Percentiles rank a stretch among this genome's conserved stretches.
Evolutionary conservation across 2,329 filamentous ascomycete species (phyloP).

Genomic region (Trichophyton schoenleinii): DNA sequence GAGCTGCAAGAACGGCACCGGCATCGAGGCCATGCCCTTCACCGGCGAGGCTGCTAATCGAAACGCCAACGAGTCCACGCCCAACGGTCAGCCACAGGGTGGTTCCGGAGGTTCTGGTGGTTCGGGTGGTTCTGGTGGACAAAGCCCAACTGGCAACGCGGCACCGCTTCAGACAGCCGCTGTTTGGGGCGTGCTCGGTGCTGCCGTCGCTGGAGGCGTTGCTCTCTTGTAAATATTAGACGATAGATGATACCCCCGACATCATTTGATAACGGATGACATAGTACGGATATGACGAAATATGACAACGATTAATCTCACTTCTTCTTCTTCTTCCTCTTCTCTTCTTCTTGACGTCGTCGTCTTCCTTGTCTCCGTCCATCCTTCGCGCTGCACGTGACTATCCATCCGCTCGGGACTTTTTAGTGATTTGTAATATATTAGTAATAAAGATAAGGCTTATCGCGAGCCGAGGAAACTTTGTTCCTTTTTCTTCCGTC

Average conservation of each 20-base stretch:
- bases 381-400: neutral
- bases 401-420: no score
- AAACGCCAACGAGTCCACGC: conserved; percentile 35
- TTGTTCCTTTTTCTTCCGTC: neutral
- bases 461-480: neutral
- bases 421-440: neutral
- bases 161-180: conserved; percentile 23
- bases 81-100: conserved; percentile 22
- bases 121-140: neutral
- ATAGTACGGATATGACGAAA: neutral
- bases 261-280: neutral
- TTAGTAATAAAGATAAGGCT: neutral
- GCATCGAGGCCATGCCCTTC: conserved; percentile 38
- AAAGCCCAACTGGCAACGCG: conserved; percentile 10
- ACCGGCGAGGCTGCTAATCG: conserved; percentile 24
- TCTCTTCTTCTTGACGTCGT: no score
- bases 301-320: neutral
- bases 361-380: neutral
- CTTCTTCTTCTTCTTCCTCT: neutral
- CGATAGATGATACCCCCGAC: neutral
- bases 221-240: conserved; percentile 19
- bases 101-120: neutral
- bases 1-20: conserved; percentile 48
- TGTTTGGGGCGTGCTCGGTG: conserved; percentile 27
- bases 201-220: conserved; percentile 22